Conservation (phyloP, 768 basidiomycete species). For the Mycena amicta region DNA sequence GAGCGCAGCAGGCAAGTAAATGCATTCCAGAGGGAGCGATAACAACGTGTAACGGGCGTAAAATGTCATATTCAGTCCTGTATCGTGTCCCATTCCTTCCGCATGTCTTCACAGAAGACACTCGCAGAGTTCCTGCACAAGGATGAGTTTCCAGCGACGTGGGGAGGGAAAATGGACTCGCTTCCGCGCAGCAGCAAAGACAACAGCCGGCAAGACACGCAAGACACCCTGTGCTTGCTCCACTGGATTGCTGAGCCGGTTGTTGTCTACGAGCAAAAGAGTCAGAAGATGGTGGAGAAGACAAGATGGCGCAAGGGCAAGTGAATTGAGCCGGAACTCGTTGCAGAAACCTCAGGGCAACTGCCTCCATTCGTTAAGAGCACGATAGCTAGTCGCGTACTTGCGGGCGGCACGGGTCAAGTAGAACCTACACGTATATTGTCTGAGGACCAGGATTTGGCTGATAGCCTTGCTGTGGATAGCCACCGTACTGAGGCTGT, state of each 20-base stretch:
- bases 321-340: too few relatives aligned
- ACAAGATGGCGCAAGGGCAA: neutral
- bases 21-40: too few relatives aligned
- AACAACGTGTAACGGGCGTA: too few relatives aligned
- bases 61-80: constrained; percentile 6
- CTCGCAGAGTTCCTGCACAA: constrained; percentile 65
- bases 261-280: constrained; percentile 44
- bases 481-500: constrained; percentile 32
- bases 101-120: constrained; percentile 56
- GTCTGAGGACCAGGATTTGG: constrained; percentile 65
- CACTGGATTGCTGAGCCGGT: constrained; percentile 49
- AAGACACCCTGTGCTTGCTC: constrained; percentile 39
- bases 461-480: constrained; percentile 62
- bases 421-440: constrained; percentile 69
- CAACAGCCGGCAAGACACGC: constrained; percentile 65
- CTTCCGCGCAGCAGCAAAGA: constrained; percentile 76
- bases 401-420: too few relatives aligned
- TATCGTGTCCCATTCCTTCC: constrained; percentile 7
- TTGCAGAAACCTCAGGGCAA: too few relatives aligned
- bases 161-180: too few relatives aligned
- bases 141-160: constrained; percentile 10
- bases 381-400: too few relatives aligned
- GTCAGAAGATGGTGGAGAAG: neutral
- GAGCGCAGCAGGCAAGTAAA: too few relatives aligned
- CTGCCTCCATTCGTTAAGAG: too few relatives aligned